Evolutionary conservation across 1,284 basidiomycete genomes (phyloP).

Genomic region (Trametes versicolor): DNA sequence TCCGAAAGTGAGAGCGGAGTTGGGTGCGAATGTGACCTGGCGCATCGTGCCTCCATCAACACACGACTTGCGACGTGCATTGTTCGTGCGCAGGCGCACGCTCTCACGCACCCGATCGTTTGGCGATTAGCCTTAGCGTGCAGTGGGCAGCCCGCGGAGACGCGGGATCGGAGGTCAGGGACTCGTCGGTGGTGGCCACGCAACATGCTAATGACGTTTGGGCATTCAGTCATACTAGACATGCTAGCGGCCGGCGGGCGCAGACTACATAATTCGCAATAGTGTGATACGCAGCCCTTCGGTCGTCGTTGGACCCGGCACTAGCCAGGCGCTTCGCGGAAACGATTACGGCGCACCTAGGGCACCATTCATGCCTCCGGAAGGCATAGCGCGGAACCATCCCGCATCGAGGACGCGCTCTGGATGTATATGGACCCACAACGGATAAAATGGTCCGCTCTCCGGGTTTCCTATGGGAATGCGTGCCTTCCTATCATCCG

Average conservation of each 20-base stretch:
- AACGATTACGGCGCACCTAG: neutral
- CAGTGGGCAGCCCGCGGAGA: neutral
- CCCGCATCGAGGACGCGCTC: conserved; percentile 8
- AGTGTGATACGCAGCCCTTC: neutral
- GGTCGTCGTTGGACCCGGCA: neutral
- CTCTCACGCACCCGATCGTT: neutral
- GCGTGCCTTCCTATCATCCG: conserved; percentile 4
- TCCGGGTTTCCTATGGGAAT: conserved; percentile 8
- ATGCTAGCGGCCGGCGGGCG: neutral
- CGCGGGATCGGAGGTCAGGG: neutral
- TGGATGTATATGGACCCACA: conserved; percentile 26
- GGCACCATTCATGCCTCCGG: neutral
- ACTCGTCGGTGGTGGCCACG: neutral
- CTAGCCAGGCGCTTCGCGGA: conserved; percentile 5
- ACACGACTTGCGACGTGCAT: conserved; percentile 5
- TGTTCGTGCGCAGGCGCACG: neutral
- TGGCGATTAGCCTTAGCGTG: neutral
- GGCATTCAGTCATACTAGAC: neutral
- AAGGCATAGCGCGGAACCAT: conserved; percentile 12
- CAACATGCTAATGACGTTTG: neutral
- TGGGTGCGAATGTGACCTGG: conserved; percentile 7
- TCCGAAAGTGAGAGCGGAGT: neutral
- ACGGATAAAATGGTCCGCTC: conserved; percentile 19
- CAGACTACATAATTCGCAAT: neutral
- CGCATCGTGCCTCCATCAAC: conserved; percentile 7